Percentiles rank a stretch among this genome's conserved stretches.
phyloP scores from a whole-genome alignment of 768 basidiomycete genomes.

The Pholiota microspora region DNA sequence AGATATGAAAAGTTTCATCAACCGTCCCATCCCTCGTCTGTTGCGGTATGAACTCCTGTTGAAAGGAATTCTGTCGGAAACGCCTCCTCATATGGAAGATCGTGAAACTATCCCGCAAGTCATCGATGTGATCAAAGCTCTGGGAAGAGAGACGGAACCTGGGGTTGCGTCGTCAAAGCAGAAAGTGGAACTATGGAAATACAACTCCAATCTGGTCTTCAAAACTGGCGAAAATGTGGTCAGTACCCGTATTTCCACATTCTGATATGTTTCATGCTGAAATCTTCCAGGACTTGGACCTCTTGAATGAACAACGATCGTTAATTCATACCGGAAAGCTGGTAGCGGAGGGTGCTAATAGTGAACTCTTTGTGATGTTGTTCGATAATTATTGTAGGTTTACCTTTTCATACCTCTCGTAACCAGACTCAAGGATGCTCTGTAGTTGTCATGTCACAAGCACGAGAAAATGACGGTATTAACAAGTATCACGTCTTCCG shows the following conservation, averaged over 20 bases:
- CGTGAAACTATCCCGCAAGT: slow-evolving; percentile 78
- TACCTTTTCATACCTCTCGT: background rate
- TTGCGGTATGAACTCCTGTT: slow-evolving; percentile 85
- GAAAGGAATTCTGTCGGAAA: slow-evolving; percentile 76
- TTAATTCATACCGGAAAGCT: slow-evolving; percentile 83
- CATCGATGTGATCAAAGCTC: slow-evolving; percentile 82
- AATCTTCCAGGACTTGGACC: slow-evolving; percentile 70
- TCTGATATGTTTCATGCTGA: background rate
- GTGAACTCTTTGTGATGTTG: slow-evolving; percentile 82
- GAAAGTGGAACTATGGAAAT: slow-evolving; percentile 88
- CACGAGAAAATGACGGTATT: slow-evolving; percentile 68
- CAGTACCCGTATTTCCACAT: slow-evolving; percentile 17
- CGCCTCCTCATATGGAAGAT: slow-evolving; percentile 75
- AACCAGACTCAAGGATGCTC: slow-evolving; percentile 3
- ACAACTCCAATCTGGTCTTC: slow-evolving; percentile 73
- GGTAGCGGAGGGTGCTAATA: slow-evolving; percentile 74
- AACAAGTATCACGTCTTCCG: slow-evolving; percentile 78
- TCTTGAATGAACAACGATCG: slow-evolving; percentile 80
- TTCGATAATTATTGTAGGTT: slow-evolving; percentile 92
- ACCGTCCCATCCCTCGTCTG: slow-evolving; percentile 85
- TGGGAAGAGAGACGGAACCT: slow-evolving; percentile 85
- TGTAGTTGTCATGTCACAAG: slow-evolving; percentile 83
- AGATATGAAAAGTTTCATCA: slow-evolving; percentile 91
- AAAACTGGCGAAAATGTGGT: slow-evolving; percentile 73
- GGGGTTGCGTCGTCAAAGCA: slow-evolving; percentile 83